phyloP scores from a whole-genome alignment of 805 yeast species.

The Teunomyces aglyptinius region DNA sequence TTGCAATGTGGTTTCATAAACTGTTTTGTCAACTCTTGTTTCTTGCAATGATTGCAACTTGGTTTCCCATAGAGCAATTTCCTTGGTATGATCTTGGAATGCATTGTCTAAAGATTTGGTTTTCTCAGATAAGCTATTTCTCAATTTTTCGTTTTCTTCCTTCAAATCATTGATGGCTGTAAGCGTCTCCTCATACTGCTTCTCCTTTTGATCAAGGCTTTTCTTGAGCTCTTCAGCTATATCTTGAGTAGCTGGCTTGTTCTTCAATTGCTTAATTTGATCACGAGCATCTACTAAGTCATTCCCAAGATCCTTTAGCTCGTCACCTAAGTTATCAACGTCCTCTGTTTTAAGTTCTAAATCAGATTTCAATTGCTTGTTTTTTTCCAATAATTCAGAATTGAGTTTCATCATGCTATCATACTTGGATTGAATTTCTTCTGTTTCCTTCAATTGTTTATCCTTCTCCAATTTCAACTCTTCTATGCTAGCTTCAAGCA shows the following conservation, averaged over 20 bases:
- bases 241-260: not conserved
- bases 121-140: slow-evolving; percentile 1
- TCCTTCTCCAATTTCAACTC: not conserved
- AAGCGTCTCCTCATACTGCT: not conserved
- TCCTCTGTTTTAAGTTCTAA: slow-evolving; percentile 55
- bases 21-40: not conserved
- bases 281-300: slow-evolving; percentile 74
- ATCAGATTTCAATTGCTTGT: slow-evolving; percentile 20
- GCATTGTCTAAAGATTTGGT: not conserved
- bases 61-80: not conserved
- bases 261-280: slow-evolving; percentile 41
- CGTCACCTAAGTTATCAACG: slow-evolving; percentile 67
- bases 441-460: not conserved
- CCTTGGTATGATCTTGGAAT: not conserved
- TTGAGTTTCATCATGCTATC: slow-evolving; percentile 12
- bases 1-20: not conserved
- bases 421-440: not conserved
- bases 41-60: not conserved
- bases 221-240: slow-evolving; percentile 1
- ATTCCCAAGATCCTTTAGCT: slow-evolving; percentile 73
- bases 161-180: slow-evolving; percentile 10
- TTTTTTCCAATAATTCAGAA: slow-evolving; percentile 16
- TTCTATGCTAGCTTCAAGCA: not conserved
- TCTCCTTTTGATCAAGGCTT: slow-evolving; percentile 5
- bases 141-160: slow-evolving; percentile 17